Base-by-base conservation (phyloP, 495 filamentous ascomycete genomes). In the Cercophora samala region DNA sequence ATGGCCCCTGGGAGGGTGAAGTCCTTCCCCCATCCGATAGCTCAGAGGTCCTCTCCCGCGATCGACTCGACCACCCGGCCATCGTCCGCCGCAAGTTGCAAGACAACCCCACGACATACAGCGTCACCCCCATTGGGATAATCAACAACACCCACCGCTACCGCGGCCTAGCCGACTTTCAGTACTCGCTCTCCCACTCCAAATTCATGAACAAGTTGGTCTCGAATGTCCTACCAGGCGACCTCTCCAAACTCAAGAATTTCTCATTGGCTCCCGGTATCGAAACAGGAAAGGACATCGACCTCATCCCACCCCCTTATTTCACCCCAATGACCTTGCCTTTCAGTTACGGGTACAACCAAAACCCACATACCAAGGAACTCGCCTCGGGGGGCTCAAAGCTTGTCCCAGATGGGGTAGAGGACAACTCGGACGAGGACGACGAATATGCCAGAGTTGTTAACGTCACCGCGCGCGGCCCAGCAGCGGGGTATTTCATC, bases 61-160 rank as follows among this genome's bases (percentile, higher is more conserved):
- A 75, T 22, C 72, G 81, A 19, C 70, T 75, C 32, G 83, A 85
- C 66, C 70, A 66, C 19, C 81, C 83, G 1, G 71, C 66, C 18
- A 62, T 78, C n/a, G 69, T 96, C 22, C 73, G 90, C 55, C 87
- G 86, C 60, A 90, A 83, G 66, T 78, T 98, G 65, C 81, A 80
- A 61, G 92, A 93, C 76, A 94, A 92, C 73, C 75, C 83, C 0
- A 85, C 81, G 0, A 86, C 80, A 21, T 96, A 96, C 74, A 78
- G 79, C 5, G 81, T 93, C 60, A 87, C 93, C 71, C 80, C 87
- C 9, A 80, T 95, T 2, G 95, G 92, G 1, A 78, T 84, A 32
- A 85, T 99, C 61, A 82, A 85, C 32, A 85, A 89, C 54, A 94
- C 92, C 9, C 93, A 98, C 82, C 87, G 94, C 23, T 98, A 95